A percentile compares a stretch with the other conserved stretches of the same genome.
Evolutionary conservation across 805 yeast species (phyloP).

Genomic region (Vanderwaltozyma tropicalis): DNA sequence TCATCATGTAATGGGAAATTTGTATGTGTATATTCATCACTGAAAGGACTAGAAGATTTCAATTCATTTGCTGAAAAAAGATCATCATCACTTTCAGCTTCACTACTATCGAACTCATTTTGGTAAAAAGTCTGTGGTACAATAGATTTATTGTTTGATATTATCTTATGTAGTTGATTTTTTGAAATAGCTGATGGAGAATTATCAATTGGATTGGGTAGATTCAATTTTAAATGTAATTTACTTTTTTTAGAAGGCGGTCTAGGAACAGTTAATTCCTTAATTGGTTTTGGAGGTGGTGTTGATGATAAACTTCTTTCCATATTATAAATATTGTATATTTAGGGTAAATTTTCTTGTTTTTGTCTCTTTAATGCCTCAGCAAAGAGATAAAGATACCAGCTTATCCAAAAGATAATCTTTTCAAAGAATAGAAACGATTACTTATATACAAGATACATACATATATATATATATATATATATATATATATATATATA

Average conservation of each 20-base stretch:
- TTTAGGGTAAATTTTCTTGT: too few species aligned
- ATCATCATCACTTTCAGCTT: constrained; percentile 5
- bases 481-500: too few species aligned
- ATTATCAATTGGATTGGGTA: background rate
- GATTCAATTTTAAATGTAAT: background rate
- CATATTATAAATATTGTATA: too few species aligned
- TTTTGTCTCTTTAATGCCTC: too few species aligned
- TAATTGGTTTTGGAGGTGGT: constrained; percentile 7
- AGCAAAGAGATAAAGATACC: too few species aligned
- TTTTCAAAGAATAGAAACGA: too few species aligned
- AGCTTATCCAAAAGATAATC: too few species aligned
- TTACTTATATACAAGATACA: too few species aligned
- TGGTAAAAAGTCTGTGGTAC: background rate
- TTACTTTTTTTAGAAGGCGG: background rate
- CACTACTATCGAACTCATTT: background rate
- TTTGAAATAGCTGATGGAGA: constrained; percentile 1
- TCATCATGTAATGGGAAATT: background rate
- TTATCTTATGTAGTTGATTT: background rate
- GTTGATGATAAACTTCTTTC: constrained; percentile 5
- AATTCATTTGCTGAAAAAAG: constrained; percentile 10
- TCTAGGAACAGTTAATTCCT: background rate
- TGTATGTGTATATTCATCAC: constrained; percentile 5
- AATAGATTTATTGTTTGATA: background rate
- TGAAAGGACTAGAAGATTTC: constrained; percentile 17
- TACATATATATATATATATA: too few species aligned